Evolutionary conservation across 495 filamentous ascomycete species (phyloP), one percentile per base, ranked within the genome.

Genomic region (Cladorrhinum samala): DNA sequence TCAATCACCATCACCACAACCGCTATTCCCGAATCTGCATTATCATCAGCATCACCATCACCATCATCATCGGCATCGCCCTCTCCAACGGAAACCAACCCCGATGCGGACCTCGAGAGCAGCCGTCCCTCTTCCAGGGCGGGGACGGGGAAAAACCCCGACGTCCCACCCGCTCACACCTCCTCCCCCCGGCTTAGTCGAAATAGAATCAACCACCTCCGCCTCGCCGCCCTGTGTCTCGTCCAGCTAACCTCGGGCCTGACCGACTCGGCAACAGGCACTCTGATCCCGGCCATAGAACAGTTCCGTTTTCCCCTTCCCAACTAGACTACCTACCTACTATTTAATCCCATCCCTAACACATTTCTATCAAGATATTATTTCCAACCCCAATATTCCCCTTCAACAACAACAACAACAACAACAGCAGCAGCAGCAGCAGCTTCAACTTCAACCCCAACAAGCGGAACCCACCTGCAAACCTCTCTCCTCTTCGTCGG

Each of bases 401-500:
- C 6, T 33, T 11, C 27, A 33, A 33, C 25, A 20, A 27, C 40
- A 17, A 14, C 37, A 53, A 60, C 14, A 60, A 21, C 9, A 5
- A 50, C 9, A 27, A 33, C 33, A 52, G 9, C n/a, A 20, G 18
- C 36, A 76, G 73, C 16, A 56, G 85, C 52, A 92, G 91, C 61
- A 50, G 70, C 45, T 86, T 91, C 46, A 83, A 80, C 48, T 91
- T 91, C 54, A n/a, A n/a, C n/a, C n/a, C n/a, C n/a, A n/a, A n/a
- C n/a, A n/a, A n/a, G n/a, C n/a, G n/a, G n/a, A n/a, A n/a, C n/a
- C 27, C 27, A 33, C 11, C 82, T 84, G 5, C 61, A 87, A 19
- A 83, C 91, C 20, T 89, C 88, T 9, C 68, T 91, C 7, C 84
- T 95, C 59, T 93, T 91, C 73, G 77, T 95, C 21, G 75, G 83